Evolutionary conservation across 164 flowering plant species (phyloP).

Genomic region (Buxus sempervirens): DNA sequence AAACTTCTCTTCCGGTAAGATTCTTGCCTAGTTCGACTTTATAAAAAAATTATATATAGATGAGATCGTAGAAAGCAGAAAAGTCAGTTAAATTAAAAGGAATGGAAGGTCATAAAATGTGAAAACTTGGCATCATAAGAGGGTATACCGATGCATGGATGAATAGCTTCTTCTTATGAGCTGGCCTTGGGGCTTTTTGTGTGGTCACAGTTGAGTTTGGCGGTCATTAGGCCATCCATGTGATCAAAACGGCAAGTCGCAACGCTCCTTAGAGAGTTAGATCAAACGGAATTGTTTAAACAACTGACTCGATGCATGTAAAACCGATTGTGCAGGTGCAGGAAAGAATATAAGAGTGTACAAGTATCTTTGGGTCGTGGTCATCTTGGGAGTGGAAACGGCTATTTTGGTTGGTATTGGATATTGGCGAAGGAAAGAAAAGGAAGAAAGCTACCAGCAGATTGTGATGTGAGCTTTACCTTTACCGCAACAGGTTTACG

Average conservation of each 20-base stretch:
- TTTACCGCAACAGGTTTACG: no score
- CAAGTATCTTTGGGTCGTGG: conserved; percentile 19
- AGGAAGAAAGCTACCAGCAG: conserved; percentile 27
- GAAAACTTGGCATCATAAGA: no score
- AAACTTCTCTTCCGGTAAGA: conserved; percentile 25
- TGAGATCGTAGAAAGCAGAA: no score
- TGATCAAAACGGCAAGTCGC: no score
- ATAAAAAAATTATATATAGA: background rate
- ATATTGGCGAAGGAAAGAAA: conserved; percentile 15
- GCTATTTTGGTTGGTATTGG: conserved; percentile 15
- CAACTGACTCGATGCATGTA: background rate
- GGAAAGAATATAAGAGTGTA: conserved; percentile 1
- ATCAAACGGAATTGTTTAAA: background rate
- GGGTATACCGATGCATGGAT: no score
- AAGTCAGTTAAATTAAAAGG: no score
- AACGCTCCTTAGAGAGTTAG: no score
- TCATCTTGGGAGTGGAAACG: conserved; percentile 30
- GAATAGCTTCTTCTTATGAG: no score
- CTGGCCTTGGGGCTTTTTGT: no score
- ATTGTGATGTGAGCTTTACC: conserved; percentile 11
- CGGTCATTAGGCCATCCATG: no score
- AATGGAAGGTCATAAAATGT: no score
- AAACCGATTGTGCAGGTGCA: conserved; percentile 21
- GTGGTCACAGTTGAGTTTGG: no score
- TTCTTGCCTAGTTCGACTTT: background rate